Evolutionary conservation across 768 basidiomycete species (phyloP), one percentile per base, ranked within the genome.

Genomic region (Leccinum subtestaceum): DNA sequence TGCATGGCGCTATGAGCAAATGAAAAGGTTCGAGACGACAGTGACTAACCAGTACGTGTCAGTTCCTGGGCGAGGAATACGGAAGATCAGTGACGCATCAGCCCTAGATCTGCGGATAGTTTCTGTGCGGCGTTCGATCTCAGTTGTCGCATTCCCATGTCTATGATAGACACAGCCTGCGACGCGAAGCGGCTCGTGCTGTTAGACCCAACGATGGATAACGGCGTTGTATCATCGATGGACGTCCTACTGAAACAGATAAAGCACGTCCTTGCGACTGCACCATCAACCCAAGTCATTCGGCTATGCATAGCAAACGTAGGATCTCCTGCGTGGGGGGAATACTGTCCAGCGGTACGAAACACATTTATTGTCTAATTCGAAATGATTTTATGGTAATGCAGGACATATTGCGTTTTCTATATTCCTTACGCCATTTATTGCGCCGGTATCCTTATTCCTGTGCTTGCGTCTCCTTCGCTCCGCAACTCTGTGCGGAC

Each of bases 1-100:
- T 66, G 97, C 97, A 31, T 99, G 97, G 92, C 83, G 97, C 69
- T 99, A 99, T 73, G 93, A 93, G 67, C 82, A 87, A 58, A 91
- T 98, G 91, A 91, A 89, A 75, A 87, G 81, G 74, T 96, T 97
- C 72, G 84, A 92, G 75, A 97, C 95, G 4, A 93, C 92, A 2
- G 86, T 94, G 21, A 70, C 78, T 48, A 74, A 75, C 62, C 74
- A 75, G 79, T 83, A 79, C 71, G 84, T 82, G 59, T 19, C 15
- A 67, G 70, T 72, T 69, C 59, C 47, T 59, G 47, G 6, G 53
- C 21, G 57, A 27, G 56, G 52, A 56, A 8, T 48, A 51, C 15
- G 12, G 34, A 56, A 38, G 32, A 48, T 62, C 15, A 43, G 57
- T 66, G 54, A 64, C 50, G 29, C 55, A 59, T 60, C 59, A 51